Evolutionary conservation across 1,284 basidiomycete species (phyloP).

Genomic region (Anthracocystis panici-leucophaei): DNA sequence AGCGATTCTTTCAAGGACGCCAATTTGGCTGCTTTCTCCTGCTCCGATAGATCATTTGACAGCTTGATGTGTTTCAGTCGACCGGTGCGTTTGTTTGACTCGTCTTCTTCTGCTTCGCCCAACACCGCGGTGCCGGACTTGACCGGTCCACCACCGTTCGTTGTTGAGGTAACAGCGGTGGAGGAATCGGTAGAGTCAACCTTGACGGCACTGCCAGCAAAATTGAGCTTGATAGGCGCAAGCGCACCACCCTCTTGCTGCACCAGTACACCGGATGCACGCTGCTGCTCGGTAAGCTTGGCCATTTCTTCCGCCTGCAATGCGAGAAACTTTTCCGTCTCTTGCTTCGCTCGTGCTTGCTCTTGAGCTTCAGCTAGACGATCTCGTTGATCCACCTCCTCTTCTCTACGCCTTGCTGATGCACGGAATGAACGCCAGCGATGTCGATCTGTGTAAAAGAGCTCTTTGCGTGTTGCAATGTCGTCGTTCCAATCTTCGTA

Average conservation of each 20-base stretch:
- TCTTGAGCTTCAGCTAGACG: constrained; percentile 44
- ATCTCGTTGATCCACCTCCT: constrained; percentile 55
- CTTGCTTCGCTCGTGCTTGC: constrained; percentile 39
- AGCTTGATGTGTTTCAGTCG: constrained; percentile 56
- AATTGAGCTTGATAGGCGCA: constrained; percentile 62
- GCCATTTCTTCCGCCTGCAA: constrained; percentile 65
- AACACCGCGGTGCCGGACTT: constrained; percentile 26
- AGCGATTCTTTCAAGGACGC: constrained; percentile 20
- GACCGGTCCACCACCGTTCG: neutral
- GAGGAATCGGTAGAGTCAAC: constrained; percentile 5
- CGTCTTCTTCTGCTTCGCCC: constrained; percentile 59
- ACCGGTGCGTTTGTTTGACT: constrained; percentile 35
- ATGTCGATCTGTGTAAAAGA: constrained; percentile 57
- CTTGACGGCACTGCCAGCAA: constrained; percentile 16
- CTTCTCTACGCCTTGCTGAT: constrained; percentile 43
- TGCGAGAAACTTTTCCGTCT: constrained; percentile 62
- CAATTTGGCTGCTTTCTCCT: constrained; percentile 22
- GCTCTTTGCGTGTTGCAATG: constrained; percentile 31
- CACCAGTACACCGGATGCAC: constrained; percentile 58
- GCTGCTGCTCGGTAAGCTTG: constrained; percentile 54
- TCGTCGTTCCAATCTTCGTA: constrained; percentile 52
- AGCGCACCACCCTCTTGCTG: constrained; percentile 37
- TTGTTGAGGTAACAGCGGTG: constrained; percentile 2
- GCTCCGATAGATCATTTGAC: constrained; percentile 36
- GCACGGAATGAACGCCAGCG: constrained; percentile 60